Base-by-base conservation (phyloP, 1,284 basidiomycete species). In the Heterobasidion parviporum region DNA sequence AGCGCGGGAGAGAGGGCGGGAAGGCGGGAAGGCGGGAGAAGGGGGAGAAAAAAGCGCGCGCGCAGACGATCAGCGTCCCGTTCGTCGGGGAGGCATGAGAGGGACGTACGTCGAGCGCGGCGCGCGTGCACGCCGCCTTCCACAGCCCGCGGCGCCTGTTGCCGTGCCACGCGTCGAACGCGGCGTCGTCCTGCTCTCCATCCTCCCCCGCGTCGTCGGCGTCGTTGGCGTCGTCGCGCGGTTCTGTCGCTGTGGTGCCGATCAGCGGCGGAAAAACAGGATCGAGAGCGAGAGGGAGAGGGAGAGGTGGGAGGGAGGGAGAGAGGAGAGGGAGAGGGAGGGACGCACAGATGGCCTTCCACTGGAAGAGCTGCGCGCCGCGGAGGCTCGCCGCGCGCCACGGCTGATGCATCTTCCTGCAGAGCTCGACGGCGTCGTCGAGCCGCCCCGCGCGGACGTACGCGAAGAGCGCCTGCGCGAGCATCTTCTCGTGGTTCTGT, bases 361-460 rank as follows among this genome's bases (percentile, higher is more conserved):
- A 93, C 49, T 78, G 76, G 65, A 91, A 90, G n/a, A 91, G 65
- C 38, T 81, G 67, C 0, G 89, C 85, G 2, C 93, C 94, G 5
- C 87, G 81, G 35, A 96, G 82, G 56, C 86, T 89, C 0, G 92
- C 92, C 0, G 92, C 92, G 34, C 93, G 79, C 95, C 95, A 98
- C 3, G 92, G 87, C 62, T 96, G 91, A 59, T 93, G 87, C 0
- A 90, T 87, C 63, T 85, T 85, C 60, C 86, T 74, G 66, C 92
- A 96, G 12, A 95, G 72, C 44, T 91, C 87, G 8, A 95, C 76
- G 0, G 94, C 95, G 16, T 89, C 83, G 33, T 89, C 88, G 16
- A 97, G 70, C 60, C 87, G 77, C 15, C 96, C 96, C 4, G 88
- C 84, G 36, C 93, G 82, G 8, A 94, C 75, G 61, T 87, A 87